Evolutionary conservation across 75 land plant genomes (phyloP).

Genomic region (Picea glauca): DNA sequence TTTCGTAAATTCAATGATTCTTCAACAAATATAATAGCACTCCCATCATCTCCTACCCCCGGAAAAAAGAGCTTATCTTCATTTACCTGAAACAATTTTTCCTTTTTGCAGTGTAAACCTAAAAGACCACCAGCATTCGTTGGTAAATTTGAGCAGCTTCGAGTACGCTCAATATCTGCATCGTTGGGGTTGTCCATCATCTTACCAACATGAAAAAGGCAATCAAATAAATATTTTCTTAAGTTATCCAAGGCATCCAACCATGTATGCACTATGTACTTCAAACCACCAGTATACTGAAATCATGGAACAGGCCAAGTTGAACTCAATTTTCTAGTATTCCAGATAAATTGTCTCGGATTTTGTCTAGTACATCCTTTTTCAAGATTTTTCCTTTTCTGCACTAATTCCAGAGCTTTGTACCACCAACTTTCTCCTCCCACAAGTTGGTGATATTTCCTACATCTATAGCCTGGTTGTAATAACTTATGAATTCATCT

Average conservation of each 20-base stretch:
- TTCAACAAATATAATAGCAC: no score
- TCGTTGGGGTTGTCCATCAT: conserved; percentile 74
- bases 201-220: conserved; percentile 64
- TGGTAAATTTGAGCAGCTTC: conserved; percentile 65
- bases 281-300: conserved; percentile 49
- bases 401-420: conserved; percentile 57
- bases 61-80: no score
- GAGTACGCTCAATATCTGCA: conserved; percentile 63
- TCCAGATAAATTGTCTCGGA: conserved; percentile 54
- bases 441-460: conserved; percentile 2
- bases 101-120: no score
- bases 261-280: conserved; percentile 53
- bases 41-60: no score
- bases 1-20: no score
- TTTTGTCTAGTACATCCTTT: conserved; percentile 60
- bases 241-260: conserved; percentile 60
- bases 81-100: no score
- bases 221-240: conserved; percentile 50
- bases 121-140: background rate
- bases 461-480: conserved; percentile 23
- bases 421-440: conserved; percentile 69
- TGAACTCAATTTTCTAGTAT: conserved; percentile 28
- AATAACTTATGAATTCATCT: conserved; percentile 62
- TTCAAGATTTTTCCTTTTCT: conserved; percentile 36
- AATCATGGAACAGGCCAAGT: conserved; percentile 62